A percentile compares a stretch with the other conserved stretches of the same genome.
Conservation (phyloP, 2,329 filamentous ascomycete species). For the Pseudogymnoascus sp. region DNA sequence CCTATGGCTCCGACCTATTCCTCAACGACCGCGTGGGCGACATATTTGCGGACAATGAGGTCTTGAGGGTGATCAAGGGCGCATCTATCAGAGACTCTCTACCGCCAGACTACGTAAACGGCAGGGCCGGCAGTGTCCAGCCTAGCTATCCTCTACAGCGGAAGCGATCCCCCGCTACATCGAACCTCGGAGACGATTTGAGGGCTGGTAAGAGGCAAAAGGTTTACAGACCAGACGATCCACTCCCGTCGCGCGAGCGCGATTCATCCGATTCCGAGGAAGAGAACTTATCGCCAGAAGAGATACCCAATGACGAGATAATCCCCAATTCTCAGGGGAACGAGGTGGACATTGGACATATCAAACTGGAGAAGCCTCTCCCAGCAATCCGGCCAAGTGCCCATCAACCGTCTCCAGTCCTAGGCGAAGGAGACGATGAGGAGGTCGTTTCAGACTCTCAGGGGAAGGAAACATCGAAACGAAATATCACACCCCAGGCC, state of each 20-base stretch:
- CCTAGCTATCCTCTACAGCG: not conserved
- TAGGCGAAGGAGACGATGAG: not conserved
- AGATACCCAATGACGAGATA: not conserved
- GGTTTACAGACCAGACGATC: conserved; percentile 1
- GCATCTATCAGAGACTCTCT: conserved; percentile 8
- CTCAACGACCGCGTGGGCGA: conserved; percentile 9
- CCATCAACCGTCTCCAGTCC: not conserved
- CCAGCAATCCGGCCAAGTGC: not conserved
- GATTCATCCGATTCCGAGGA: not conserved
- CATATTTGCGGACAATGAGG: conserved; percentile 10
- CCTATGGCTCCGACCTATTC: conserved; percentile 6
- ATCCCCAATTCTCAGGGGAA: not conserved
- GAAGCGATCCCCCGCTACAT: conserved; percentile 6
- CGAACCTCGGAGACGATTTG: not conserved
- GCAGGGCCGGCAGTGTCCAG: not conserved
- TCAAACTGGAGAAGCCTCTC: not conserved
- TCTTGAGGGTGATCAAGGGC: conserved; percentile 8
- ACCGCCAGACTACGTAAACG: not conserved
- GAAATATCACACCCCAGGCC: not conserved
- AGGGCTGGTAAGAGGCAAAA: conserved; percentile 6
- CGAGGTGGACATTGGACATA: not conserved
- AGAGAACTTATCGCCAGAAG: not conserved
- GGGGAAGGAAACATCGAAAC: not conserved
- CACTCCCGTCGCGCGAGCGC: not conserved
- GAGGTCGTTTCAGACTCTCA: not conserved